phyloP scores from a whole-genome alignment of 139 green algal genomes.

The Zygnema circumcarinatum region DNA sequence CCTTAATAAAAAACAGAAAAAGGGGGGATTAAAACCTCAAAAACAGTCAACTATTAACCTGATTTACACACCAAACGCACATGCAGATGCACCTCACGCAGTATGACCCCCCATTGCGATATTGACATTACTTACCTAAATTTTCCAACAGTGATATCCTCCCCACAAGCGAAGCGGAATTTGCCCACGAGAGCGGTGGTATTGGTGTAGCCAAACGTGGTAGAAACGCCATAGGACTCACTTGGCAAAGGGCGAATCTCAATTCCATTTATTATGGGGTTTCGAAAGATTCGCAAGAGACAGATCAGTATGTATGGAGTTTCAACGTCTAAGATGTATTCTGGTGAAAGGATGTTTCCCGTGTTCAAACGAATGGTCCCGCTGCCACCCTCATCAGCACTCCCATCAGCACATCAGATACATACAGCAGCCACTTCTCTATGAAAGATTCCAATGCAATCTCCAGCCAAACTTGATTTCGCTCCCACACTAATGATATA shows the following conservation, averaged over 20 bases:
- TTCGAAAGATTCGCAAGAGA: neutral
- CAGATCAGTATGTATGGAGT: neutral
- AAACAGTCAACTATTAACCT: neutral
- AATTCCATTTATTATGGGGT: slow-evolving; percentile 32
- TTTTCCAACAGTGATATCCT: neutral
- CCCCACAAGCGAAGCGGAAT: neutral
- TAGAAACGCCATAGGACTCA: neutral
- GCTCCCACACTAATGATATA: too few species aligned
- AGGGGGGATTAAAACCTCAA: neutral
- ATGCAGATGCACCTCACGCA: neutral
- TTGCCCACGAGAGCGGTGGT: neutral
- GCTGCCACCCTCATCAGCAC: too few species aligned
- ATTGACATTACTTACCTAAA: neutral
- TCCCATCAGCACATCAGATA: too few species aligned
- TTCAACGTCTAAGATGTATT: neutral
- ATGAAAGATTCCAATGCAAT: too few species aligned
- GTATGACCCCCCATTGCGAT: neutral
- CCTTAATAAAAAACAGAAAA: neutral
- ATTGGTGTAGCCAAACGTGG: neutral
- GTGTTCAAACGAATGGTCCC: neutral
- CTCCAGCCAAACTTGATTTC: too few species aligned
- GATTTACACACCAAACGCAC: neutral
- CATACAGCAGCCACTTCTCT: too few species aligned
- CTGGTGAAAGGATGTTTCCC: neutral
- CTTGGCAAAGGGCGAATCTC: slow-evolving; percentile 27